Conservation (phyloP, 306 rosid species). For the Cicer pinnatifidum region DNA sequence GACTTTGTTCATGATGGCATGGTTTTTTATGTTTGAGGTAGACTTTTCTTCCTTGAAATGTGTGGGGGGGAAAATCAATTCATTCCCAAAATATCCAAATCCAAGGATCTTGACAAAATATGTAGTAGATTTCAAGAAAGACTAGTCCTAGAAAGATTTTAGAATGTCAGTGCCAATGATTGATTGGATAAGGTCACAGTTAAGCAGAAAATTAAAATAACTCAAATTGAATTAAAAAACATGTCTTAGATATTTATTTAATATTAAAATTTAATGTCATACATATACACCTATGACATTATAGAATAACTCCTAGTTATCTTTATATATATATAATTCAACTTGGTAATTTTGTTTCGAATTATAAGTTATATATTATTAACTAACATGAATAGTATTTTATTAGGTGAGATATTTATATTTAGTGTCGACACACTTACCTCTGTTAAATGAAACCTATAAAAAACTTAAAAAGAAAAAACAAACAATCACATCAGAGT, state of each 20-base stretch:
- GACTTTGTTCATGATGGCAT: not conserved
- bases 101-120: not conserved
- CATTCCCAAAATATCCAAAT: not conserved
- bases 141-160: constrained; percentile 2
- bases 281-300: not conserved
- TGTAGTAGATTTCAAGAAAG: not conserved
- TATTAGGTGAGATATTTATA: too few relatives aligned
- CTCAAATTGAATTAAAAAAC: not conserved
- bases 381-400: too few relatives aligned
- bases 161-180: constrained; percentile 1
- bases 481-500: too few relatives aligned
- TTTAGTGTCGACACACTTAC: too few relatives aligned
- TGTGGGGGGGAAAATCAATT: not conserved
- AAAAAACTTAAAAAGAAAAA: too few relatives aligned
- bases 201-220: not conserved
- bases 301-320: not conserved
- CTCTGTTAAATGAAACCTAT: too few relatives aligned
- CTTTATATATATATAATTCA: not conserved
- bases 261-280: not conserved
- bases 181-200: constrained; percentile 24
- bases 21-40: not conserved
- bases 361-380: not conserved
- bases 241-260: not conserved
- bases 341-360: not conserved
- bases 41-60: not conserved